Evolutionary conservation across 495 filamentous ascomycete genomes (phyloP), one percentile per base, ranked within the genome.

Genomic region (Aspergillus hancockii): DNA sequence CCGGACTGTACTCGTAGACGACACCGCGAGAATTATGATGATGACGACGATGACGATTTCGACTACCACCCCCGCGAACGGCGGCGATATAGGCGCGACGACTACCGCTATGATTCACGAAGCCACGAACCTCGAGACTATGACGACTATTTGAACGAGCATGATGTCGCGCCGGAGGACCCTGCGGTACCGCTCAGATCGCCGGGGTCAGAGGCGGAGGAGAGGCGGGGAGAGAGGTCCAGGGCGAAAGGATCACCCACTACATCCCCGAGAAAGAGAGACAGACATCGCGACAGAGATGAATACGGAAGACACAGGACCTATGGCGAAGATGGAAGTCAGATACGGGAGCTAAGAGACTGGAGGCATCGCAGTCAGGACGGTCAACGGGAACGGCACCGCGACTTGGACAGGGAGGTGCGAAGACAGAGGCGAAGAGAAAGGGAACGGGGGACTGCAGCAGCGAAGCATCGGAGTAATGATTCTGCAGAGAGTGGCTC

Each of bases 401-500:
- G 62, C 8, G 65, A 60, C n/a, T 14, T 55, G 49, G 56, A 54
- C 19, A 31, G 49, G 9, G 51, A 54, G n/a, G 14, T 32, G n/a
- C 45, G 57, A 30, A 41, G 58, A 18, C 51, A 49, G 21, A 50
- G 58, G 8, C 58, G 55, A 18, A 57, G 68, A 2, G 65, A 74
- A 52, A 54, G 64, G 10, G 63, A 67, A 40, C 58, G 67, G 3
- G 62, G 67, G 41, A 58, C 55, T 18, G 51, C 49, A 38, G 58
- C 70, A 28, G 55, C 55, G 36, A 78, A 78, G 46, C 75, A 79
- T 66, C 58, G 68, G 36, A 79, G 75, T 57, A 69, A 57, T 0
- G 75, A 78, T 31, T 78, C 76, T 34, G 67, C 73, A 14, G 73
- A 68, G 52, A 78, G 74, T 63, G 67, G 70, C 7, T 72, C 76